Evolutionary conservation across 768 basidiomycete genomes (phyloP), one percentile per base, ranked within the genome.

Genomic region (Collybia sordida): DNA sequence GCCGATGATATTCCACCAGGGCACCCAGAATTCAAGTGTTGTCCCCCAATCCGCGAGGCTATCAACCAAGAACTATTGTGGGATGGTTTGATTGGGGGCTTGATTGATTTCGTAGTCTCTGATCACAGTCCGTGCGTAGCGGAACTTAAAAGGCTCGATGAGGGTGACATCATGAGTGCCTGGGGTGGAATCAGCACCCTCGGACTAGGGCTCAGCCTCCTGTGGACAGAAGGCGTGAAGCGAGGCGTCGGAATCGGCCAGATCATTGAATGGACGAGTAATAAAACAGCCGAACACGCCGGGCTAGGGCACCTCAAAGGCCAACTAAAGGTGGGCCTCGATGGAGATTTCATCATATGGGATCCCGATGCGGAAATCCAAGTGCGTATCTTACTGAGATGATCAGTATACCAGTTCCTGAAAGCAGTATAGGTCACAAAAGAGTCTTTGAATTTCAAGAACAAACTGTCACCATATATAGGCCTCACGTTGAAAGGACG

Each of bases 161-260:
- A 80, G 37, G 90, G 93, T 1, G 80, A 94, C 60, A 76, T 98
- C 53, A 90, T 97, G 86, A 66, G 72, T 18, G 91, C 95, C 0
- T 98, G 96, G 96, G 96, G 96, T 36, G 96, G 96, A 0, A 91
- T 99, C 55, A 89, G 88, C 53, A 86, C 90, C 4, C 77, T 99
- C 19, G 96, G 96, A 3, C 74, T 98, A 15, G 97, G 96, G 0
- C 66, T 98, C 40, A 89, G 89, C 63, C 68, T 97, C 44, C 61
- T 98, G 36, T 96, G 91, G 91, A 95, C 93, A 1, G 93, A 97
- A 66, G 84, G 80, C 2, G 66, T 65, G 38, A 82, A 77, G 59
- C 72, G 80, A 42, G 82, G 81, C 9, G 67, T 89, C 2, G 69
- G 70, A 0, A 72, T 95, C 36, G 67, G 71, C 31, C 73, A 82